Percentiles rank a stretch among this genome's conserved stretches.
Conservation (phyloP, 148 eudicot genomes). For the Chenopodium suecicum region DNA sequence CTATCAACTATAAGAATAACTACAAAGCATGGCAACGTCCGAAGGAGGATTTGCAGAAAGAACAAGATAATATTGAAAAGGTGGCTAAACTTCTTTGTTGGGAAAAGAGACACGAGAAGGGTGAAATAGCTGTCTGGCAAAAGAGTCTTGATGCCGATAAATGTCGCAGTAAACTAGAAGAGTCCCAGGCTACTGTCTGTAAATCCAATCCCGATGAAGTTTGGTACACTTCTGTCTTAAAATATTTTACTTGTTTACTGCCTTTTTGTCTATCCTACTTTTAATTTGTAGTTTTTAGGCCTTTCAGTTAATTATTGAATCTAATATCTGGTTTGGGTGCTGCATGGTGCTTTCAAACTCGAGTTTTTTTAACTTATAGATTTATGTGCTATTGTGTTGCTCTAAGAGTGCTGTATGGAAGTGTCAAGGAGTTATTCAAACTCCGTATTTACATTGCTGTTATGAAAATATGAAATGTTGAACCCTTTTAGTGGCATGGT, state of each 20-base stretch:
- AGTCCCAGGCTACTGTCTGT: conserved; percentile 56
- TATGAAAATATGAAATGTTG: too few relatives aligned
- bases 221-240: conserved; percentile 49
- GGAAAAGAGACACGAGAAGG: conserved; percentile 82
- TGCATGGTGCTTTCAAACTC: not conserved
- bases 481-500: not conserved
- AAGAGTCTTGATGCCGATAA: conserved; percentile 57
- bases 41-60: conserved; percentile 72
- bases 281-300: not conserved
- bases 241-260: not conserved
- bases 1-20: conserved; percentile 83
- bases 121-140: conserved; percentile 88
- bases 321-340: not conserved
- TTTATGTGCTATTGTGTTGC: not conserved
- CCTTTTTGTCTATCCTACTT: not conserved
- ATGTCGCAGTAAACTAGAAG: conserved; percentile 54
- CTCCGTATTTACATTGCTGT: too few relatives aligned
- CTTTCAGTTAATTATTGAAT: not conserved
- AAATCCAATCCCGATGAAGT: conserved; percentile 67
- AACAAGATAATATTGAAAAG: conserved; percentile 85
- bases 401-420: not conserved
- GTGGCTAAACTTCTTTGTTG: conserved; percentile 86
- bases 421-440: not conserved
- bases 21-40: conserved; percentile 83
- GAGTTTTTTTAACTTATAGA: not conserved